A percentile compares a stretch with the other conserved stretches of the same genome.
Evolutionary conservation across 2,329 filamentous ascomycete species (phyloP).

Genomic region (Beauveria sp.): DNA sequence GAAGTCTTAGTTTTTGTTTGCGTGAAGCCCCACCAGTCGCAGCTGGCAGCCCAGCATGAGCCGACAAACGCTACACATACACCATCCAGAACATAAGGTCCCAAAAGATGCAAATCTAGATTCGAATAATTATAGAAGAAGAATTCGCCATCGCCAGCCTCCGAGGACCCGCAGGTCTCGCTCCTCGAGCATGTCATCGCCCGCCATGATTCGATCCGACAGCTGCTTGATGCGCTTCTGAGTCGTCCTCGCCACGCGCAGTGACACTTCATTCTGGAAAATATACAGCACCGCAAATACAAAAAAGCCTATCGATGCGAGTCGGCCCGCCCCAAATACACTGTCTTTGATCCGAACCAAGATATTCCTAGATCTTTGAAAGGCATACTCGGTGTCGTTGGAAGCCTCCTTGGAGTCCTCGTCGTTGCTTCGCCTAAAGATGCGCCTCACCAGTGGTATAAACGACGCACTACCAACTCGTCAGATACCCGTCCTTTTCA

Average conservation of each 20-base stretch:
- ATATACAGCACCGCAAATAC: slow-evolving; percentile 51
- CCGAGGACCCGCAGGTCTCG: slow-evolving; percentile 41
- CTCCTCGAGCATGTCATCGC: slow-evolving; percentile 37
- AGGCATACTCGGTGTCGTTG: slow-evolving; percentile 53
- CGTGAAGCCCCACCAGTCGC: background rate
- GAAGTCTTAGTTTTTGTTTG: background rate
- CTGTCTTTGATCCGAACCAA: slow-evolving; percentile 41
- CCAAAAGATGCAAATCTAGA: background rate
- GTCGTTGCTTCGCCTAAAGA: slow-evolving; percentile 39
- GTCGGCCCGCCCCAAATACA: slow-evolving; percentile 34
- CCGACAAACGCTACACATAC: background rate
- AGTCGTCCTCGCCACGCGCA: slow-evolving; percentile 46
- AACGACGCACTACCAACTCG: slow-evolving; percentile 35
- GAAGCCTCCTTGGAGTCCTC: slow-evolving; percentile 29
- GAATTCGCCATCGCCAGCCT: slow-evolving; percentile 50
- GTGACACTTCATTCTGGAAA: slow-evolving; percentile 50
- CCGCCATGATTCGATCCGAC: slow-evolving; percentile 38
- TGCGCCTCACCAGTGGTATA: slow-evolving; percentile 42
- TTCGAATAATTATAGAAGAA: slow-evolving; percentile 36
- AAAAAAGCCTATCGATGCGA: slow-evolving; percentile 45
- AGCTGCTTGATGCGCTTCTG: slow-evolving; percentile 43
- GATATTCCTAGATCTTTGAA: slow-evolving; percentile 41
- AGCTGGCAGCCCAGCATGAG: background rate
- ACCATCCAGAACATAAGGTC: background rate
- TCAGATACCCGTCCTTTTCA: background rate